Base-by-base conservation (phyloP, 352 stramenopile genomes). In the Discostella stelligera region DNA sequence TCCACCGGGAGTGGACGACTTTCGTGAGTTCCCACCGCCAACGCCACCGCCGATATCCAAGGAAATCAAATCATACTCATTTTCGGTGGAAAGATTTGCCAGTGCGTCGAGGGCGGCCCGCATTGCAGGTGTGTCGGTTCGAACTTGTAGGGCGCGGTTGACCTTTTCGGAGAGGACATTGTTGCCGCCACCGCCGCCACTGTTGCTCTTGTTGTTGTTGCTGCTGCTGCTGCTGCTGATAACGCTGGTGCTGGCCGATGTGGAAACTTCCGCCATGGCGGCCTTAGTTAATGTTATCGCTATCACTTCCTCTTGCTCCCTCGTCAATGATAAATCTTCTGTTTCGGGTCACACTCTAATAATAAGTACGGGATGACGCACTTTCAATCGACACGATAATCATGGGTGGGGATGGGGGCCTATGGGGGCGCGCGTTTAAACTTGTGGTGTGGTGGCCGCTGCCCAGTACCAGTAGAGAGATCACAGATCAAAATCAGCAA, bases 41-140 rank as follows among this genome's bases (percentile, higher is more conserved):
- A 27, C 21, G 8, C 14, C 18, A 18, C 10, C 39, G 8, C 3
- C 23, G 44, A 14, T 23, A 27, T 25, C 21, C 63, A 44, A 3
- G 25, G 2, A 27, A 1, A 32, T n/a, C 3, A 20, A 27, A 37
- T 61, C 21, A 30, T 75, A 21, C 48, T 74, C 56, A 37, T 67
- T 21, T 8, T 65, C 23, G 18, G 80, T 66, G 23, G 76, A 68
- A 5, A 91, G 54, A 39, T 82, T 71, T 3, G 80, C 79, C 27
- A 93, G 61, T 6, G 87, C 85, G 67, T 89, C 85, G 46, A 93
- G 67, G 3, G 87, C 87, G 20, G 85, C 80, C 46, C 83, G 85
- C 85, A 93, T 91, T 21, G 85, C 85, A 18, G 83, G 81, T 30
- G 84, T 93, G 70, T 93, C 85, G 56, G 83, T 91, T 6, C 85